Evolutionary conservation across 2,329 filamentous ascomycete species (phyloP).

Genomic region (Sporothrix brasiliensis): DNA sequence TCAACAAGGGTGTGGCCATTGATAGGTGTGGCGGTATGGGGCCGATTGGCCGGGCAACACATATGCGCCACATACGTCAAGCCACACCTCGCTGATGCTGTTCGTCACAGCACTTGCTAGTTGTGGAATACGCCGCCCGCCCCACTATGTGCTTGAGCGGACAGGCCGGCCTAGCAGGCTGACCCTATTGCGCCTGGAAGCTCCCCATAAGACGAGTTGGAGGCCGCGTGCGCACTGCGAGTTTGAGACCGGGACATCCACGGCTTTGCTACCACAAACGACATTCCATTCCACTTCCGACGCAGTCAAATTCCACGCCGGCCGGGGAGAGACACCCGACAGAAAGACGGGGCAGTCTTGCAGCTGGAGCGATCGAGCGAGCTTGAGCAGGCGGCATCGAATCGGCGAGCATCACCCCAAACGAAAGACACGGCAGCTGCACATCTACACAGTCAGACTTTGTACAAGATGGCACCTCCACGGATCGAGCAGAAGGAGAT

Average conservation of each 20-base stretch:
- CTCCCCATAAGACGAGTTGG: conserved; percentile 8
- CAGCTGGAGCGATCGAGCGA: conserved; percentile 11
- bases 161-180: conserved; percentile 11
- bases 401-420: not conserved
- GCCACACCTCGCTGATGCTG: conserved; percentile 13
- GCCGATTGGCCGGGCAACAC: conserved; percentile 12
- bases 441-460: not conserved
- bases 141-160: conserved; percentile 11
- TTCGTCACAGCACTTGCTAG: conserved; percentile 1
- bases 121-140: conserved; percentile 7
- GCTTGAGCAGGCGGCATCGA: not conserved
- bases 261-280: not conserved
- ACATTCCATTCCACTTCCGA: not conserved
- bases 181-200: not conserved
- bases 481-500: conserved; percentile 65
- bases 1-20: conserved; percentile 15
- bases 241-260: conserved; percentile 20
- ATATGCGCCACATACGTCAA: not conserved
- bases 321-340: not conserved
- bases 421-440: not conserved
- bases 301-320: not conserved
- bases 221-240: conserved; percentile 5
- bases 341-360: not conserved
- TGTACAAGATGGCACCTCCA: conserved; percentile 57
- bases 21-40: conserved; percentile 2